Conservation (phyloP, 225 moss, liverwort and hornwort species). For the Asterella californica region DNA sequence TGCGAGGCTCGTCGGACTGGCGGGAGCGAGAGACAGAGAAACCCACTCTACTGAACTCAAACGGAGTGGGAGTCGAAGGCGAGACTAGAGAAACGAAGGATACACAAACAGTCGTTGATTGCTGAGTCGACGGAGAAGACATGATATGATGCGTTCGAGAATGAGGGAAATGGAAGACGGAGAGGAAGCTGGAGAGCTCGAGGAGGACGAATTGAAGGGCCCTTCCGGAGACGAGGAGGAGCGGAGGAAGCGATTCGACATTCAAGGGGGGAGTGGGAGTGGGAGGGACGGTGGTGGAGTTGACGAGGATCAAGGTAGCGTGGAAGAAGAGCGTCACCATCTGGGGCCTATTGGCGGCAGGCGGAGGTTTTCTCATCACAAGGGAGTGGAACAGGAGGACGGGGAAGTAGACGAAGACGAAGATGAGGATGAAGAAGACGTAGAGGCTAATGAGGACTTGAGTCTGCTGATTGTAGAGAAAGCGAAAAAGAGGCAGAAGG, state of each 20-base stretch:
- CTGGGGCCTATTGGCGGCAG: neutral
- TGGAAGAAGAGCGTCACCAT: constrained; percentile 7
- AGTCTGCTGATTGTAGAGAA: constrained; percentile 44
- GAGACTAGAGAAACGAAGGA: no score
- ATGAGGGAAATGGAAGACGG: neutral
- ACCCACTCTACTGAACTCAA: no score
- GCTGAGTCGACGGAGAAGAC: neutral
- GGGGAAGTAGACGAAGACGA: constrained; percentile 22
- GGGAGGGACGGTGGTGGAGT: neutral
- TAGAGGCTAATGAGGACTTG: constrained; percentile 44
- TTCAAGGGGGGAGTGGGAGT: neutral
- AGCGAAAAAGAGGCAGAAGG: constrained; percentile 34
- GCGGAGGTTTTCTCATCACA: neutral
- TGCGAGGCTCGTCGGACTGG: no score
- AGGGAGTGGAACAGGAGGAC: constrained; percentile 2
- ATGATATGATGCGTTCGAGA: neutral
- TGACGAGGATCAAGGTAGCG: neutral
- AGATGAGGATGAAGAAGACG: constrained; percentile 30
- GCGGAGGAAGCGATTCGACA: neutral
- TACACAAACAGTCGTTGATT: no score
- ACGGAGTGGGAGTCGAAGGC: no score
- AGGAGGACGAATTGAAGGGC: neutral
- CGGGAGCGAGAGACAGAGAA: no score
- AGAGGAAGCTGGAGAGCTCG: neutral
- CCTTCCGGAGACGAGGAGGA: neutral